phyloP scores from a whole-genome alignment of 192 early-diverging fungal species.

The Piromyces sp. region DNA sequence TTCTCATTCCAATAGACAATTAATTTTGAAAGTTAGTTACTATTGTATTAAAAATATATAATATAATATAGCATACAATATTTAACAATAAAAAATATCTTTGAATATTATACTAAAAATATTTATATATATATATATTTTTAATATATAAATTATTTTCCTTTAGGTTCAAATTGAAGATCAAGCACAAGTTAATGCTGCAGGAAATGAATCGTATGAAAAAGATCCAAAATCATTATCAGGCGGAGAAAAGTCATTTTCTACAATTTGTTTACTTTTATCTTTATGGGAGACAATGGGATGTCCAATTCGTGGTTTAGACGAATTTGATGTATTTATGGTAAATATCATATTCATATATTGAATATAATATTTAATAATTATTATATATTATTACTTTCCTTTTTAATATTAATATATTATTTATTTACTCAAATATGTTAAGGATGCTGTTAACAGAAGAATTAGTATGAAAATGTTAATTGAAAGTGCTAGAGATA shows the following conservation, averaged over 20 bases:
- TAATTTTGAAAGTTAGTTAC: constrained; percentile 45
- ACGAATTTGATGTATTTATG: constrained; percentile 99
- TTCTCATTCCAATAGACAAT: constrained; percentile 41
- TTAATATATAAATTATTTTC: not conserved
- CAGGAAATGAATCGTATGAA: constrained; percentile 15
- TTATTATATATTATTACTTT: not conserved
- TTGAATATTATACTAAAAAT: too few species aligned
- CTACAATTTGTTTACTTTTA: constrained; percentile 80
- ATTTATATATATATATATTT: constrained; percentile 1
- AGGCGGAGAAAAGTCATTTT: constrained; percentile 94
- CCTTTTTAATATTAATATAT: not conserved
- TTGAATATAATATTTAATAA: not conserved
- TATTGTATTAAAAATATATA: too few species aligned
- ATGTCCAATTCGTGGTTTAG: constrained; percentile 79
- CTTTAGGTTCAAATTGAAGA: not conserved
- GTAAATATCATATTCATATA: constrained; percentile 6
- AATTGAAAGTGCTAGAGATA: constrained; percentile 25
- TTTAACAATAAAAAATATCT: too few species aligned
- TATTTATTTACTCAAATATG: not conserved
- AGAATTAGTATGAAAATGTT: constrained; percentile 71
- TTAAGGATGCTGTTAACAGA: constrained; percentile 83
- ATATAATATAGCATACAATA: too few species aligned
- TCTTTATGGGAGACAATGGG: constrained; percentile 86
- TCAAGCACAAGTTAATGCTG: not conserved
- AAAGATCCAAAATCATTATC: constrained; percentile 86